These are phyloP conservation scores for Pyrenophora seminiperda DNA, from an alignment of 2,329 filamentous ascomycete genomes.

Conservation along the genomic window DNA sequence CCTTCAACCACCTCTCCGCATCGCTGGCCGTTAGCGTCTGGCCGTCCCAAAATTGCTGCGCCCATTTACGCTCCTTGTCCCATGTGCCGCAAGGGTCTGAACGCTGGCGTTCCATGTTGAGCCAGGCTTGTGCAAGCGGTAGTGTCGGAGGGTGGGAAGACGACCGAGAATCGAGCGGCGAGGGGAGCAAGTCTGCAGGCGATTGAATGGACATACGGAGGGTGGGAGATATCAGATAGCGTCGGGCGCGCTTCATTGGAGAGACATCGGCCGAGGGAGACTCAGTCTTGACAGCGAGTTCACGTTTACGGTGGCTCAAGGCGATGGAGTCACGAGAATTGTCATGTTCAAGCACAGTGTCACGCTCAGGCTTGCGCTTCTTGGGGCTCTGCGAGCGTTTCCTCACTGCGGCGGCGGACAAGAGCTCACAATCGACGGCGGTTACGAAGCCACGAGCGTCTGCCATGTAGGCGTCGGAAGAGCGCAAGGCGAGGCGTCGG, in stretches of 20 bases:
- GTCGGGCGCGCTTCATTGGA: background rate
- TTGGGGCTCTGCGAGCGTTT: no score
- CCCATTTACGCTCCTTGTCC: slow-evolving; percentile 11
- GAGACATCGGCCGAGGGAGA: background rate
- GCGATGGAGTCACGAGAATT: no score
- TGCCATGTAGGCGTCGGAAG: background rate
- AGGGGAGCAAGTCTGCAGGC: slow-evolving; percentile 3
- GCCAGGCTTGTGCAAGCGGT: slow-evolving; percentile 8
- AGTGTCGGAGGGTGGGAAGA: background rate
- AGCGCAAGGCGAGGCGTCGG: slow-evolving; percentile 9
- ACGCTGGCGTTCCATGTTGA: slow-evolving; percentile 9
- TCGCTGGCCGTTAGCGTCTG: no score
- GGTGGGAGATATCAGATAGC: background rate
- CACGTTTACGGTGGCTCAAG: no score
- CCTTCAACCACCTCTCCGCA: no score
- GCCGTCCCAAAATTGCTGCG: slow-evolving; percentile 4
- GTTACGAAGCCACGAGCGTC: slow-evolving; percentile 6
- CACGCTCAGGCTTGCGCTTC: no score
- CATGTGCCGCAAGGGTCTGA: slow-evolving; percentile 6
- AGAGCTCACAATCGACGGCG: slow-evolving; percentile 8
- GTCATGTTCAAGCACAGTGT: no score
- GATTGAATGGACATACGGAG: background rate
- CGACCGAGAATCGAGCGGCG: slow-evolving; percentile 1
- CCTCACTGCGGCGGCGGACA: no score
- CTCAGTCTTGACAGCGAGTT: no score